Conservation (phyloP, 169 alveolate genomes). For the Babesia sp. region DNA sequence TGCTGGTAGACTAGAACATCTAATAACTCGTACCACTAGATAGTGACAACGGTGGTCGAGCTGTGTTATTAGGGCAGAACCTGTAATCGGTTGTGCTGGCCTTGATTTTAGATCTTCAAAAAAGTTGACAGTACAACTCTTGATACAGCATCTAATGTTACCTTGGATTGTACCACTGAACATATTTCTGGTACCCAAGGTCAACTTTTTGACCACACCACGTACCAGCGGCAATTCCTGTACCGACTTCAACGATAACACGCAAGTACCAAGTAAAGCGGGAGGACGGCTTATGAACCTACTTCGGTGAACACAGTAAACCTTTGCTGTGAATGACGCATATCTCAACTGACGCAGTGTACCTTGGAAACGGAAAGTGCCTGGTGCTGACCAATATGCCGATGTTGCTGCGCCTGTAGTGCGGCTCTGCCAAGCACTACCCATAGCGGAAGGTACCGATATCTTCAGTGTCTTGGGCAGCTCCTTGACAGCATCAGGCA, state of each 20-base stretch:
- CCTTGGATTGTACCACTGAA: constrained; percentile 78
- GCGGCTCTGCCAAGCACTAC: constrained; percentile 61
- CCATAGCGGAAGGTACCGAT: constrained; percentile 65
- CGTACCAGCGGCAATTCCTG: constrained; percentile 56
- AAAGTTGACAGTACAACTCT: constrained; percentile 67
- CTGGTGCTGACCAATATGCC: constrained; percentile 78
- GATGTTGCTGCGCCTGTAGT: constrained; percentile 40
- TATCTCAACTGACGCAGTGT: constrained; percentile 73
- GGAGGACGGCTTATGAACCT: constrained; percentile 24
- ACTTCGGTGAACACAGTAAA: constrained; percentile 34
- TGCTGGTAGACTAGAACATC: constrained; percentile 81
- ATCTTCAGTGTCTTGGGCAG: constrained; percentile 68
- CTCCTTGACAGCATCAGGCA: constrained; percentile 61
- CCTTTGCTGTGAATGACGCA: constrained; percentile 71
- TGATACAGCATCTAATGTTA: constrained; percentile 71
- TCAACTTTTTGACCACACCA: constrained; percentile 68
- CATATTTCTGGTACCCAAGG: constrained; percentile 72
- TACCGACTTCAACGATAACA: constrained; percentile 49
- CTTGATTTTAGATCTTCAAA: constrained; percentile 34
- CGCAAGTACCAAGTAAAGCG: constrained; percentile 53
- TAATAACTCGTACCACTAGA: constrained; percentile 67
- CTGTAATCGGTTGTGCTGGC: constrained; percentile 54
- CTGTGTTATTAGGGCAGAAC: constrained; percentile 42
- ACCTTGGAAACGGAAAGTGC: constrained; percentile 74
- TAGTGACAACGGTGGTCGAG: constrained; percentile 44